Evolutionary conservation across 257 asterid species (phyloP), one percentile per base, ranked within the genome.

Genomic region (Thymus mandschuricus): DNA sequence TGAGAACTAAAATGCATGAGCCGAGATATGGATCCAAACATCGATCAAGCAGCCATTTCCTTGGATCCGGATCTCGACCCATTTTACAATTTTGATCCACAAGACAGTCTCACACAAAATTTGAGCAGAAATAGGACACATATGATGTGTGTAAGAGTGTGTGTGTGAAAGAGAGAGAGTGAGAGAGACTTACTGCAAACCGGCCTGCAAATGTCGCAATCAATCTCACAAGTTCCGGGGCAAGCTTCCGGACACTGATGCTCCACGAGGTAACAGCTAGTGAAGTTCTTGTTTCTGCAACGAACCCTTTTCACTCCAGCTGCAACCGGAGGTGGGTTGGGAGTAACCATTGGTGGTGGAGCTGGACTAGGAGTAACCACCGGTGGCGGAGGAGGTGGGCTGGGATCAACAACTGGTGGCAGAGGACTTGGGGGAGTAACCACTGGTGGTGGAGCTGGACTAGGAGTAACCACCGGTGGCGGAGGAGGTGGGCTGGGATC

Each of bases 191-290:
- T 85, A 92, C 96, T 7, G 75, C 96, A 89, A 44, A 82, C 86
- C 10, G 95, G 92, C 61, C 90, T 84, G 82, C 95, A 88, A 61
- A 79, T 81, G 79, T 71, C 83, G 68, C 95, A 88, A 61, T 88
- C 92, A 49, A 84, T 84, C 78, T 78, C 86, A 58, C 95, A 88
- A 6, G 61, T 56, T 63, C 69, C 72, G 0, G 89, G 91, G 45
- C 95, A 88, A 66, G 73, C 82, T 67, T 73, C 77, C 0, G 92
- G 90, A 59, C 95, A 88, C 40, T 49, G 75, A 40, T 77, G 80
- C 82, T 86, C 83, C 72, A 44, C 52, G 52, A 43, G 62, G 64
- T 71, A 75, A 57, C 90, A 86, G 49, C 64, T 51, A 1, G 82
- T 64, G 79, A 68, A 86, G 2, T 57, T 7, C 52, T 38, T 81